Evolutionary conservation across 495 filamentous ascomycete genomes (phyloP), one percentile per base, ranked within the genome.

Genomic region (Penicillium herquei): DNA sequence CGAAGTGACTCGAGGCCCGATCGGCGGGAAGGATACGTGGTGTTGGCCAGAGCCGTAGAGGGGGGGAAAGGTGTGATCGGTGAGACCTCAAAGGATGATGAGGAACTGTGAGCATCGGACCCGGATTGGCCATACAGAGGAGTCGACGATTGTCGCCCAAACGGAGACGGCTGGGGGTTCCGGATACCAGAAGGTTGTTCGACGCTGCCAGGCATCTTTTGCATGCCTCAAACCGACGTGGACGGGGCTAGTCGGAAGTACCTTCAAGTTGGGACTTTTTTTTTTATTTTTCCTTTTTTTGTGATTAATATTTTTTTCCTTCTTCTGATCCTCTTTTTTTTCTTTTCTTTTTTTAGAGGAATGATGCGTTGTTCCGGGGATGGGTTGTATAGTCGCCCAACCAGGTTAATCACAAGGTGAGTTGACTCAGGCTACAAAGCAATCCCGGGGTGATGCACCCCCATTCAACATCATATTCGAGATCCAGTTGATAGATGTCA

Each of bases 321-420:
- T 26, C 21, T 26, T 26, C 21, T 26, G 21, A 59, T 16, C 6
- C 14, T 10, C 39, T 41, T 7, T n/a, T 16, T 41, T 16, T 16
- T 16, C 35, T 17, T 66, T 69, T 37, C 35, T 17, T 66, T 69
- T 37, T 37, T 37, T 37, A 37, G 34, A 13, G 53, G 64, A 56
- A 56, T 65, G 71, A 75, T 77, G 76, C 65, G 76, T 73, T 78
- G 75, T 71, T 68, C 72, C 70, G 69, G 62, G 65, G 34, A 37
- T 9, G 34, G 8, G 34, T 9, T 37, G 61, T 71, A 26, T 46
- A 67, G 62, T 69, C 63, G 67, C 71, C 66, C 71, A 70, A 70
- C 63, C 62, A 62, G 66, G 51, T 46, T 68, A 2, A 67, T 71
- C 69, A 62, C 66, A 70, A 67, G 55, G 39, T 44, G 56, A 59